Conservation (phyloP, 257 asterid genomes). For the Lithospermum erythrorhizon region DNA sequence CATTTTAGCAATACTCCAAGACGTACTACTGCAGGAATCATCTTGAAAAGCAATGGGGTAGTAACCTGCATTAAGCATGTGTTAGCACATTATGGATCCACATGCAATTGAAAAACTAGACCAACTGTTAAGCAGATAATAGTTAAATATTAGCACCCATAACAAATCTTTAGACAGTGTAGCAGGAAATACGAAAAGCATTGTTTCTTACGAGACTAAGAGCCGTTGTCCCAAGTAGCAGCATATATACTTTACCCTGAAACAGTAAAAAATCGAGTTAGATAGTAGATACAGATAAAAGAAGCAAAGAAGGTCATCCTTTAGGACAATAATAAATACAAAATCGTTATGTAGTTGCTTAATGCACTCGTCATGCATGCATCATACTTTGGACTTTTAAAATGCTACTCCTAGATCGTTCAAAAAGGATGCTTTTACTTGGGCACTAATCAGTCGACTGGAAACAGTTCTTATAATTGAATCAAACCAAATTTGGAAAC, state of each 20-base stretch:
- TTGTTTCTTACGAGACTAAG: slow-evolving; percentile 57
- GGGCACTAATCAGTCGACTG: neutral
- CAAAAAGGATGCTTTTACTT: neutral
- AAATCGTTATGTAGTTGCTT: neutral
- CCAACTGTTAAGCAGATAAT: neutral
- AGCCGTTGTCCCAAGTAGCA: slow-evolving; percentile 81
- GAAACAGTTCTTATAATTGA: neutral
- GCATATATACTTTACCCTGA: slow-evolving; percentile 69
- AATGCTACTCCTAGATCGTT: neutral
- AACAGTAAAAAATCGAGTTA: slow-evolving; percentile 17
- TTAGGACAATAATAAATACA: neutral
- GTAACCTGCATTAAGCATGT: slow-evolving; percentile 46
- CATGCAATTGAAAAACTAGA: neutral
- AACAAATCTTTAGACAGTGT: slow-evolving; percentile 6
- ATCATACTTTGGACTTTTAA: neutral
- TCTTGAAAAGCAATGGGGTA: slow-evolving; percentile 69
- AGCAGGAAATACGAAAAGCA: slow-evolving; percentile 8
- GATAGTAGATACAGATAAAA: slow-evolving; percentile 14
- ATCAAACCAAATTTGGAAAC: neutral
- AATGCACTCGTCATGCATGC: neutral
- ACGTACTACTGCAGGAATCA: slow-evolving; percentile 69
- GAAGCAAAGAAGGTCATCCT: slow-evolving; percentile 1
- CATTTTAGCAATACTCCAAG: slow-evolving; percentile 68
- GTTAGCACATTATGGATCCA: slow-evolving; percentile 13
- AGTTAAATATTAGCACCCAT: neutral